Evolutionary conservation across 352 stramenopile species (phyloP).

Genomic region (Phytophthora colocasiae): DNA sequence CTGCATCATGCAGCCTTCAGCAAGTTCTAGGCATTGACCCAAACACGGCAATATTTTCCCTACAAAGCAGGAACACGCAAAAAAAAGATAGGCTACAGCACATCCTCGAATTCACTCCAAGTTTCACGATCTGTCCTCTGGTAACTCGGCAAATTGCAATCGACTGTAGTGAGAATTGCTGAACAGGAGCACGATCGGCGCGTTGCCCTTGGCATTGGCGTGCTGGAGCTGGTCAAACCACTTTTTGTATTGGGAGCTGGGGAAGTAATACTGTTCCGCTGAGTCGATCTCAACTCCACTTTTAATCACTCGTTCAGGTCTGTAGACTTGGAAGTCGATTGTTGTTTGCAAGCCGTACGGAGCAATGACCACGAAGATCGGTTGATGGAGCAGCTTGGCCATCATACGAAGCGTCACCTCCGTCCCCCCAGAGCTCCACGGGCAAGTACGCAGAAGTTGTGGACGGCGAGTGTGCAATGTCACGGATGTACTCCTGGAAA

Average conservation of each 20-base stretch:
- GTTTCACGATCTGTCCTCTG: background rate
- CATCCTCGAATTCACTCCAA: background rate
- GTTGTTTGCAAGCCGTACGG: conserved; percentile 9
- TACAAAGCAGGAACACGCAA: conserved; percentile 8
- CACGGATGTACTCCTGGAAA: conserved; percentile 14
- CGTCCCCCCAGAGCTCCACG: conserved; percentile 13
- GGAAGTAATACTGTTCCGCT: conserved; percentile 15
- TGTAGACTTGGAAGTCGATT: conserved; percentile 22
- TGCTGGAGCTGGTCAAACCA: conserved; percentile 15
- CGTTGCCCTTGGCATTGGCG: background rate
- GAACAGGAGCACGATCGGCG: conserved; percentile 18
- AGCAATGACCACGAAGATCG: conserved; percentile 20
- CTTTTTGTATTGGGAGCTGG: conserved; percentile 1
- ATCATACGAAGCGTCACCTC: conserved; percentile 29
- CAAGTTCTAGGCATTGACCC: conserved; percentile 5
- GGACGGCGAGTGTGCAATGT: conserved; percentile 12
- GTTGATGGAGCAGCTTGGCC: conserved; percentile 24
- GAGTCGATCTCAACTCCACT: conserved; percentile 13
- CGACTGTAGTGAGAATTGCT: conserved; percentile 24
- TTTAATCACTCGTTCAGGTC: conserved; percentile 10
- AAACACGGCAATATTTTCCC: conserved; percentile 1
- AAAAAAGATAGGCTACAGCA: background rate
- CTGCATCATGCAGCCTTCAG: too few species aligned
- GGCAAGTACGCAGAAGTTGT: conserved; percentile 6
- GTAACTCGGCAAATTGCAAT: conserved; percentile 12